phyloP scores from a whole-genome alignment of 208 protist genomes.

The Borovskyia barvae region DNA sequence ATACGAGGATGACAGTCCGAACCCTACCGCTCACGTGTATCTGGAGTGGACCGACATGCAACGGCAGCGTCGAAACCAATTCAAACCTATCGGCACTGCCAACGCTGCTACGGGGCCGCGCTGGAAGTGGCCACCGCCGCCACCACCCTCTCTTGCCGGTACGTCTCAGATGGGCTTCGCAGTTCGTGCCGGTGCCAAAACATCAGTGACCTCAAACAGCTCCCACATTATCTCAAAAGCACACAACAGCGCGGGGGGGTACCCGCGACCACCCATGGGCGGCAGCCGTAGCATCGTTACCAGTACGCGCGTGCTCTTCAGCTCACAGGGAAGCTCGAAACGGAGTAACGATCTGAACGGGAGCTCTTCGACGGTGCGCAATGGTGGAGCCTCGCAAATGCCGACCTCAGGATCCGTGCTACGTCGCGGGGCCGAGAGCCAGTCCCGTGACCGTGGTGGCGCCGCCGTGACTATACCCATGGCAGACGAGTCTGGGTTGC shows the following conservation, averaged over 20 bases:
- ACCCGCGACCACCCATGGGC: constrained; percentile 3
- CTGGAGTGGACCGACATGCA: constrained; percentile 20
- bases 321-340: constrained; percentile 7
- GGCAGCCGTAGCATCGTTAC: constrained; percentile 17
- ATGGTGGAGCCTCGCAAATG: no score
- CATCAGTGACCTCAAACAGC: no score
- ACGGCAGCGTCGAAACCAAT: constrained; percentile 5
- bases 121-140: no score
- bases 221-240: no score
- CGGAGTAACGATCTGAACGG: constrained; percentile 5
- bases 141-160: constrained; percentile 1
- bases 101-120: no score
- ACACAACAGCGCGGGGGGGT: background rate
- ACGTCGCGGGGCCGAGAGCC: constrained; percentile 7
- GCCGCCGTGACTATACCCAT: background rate
- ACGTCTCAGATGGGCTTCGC: no score
- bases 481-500: constrained; percentile 8
- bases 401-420: no score
- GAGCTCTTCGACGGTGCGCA: no score
- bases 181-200: no score
- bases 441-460: constrained; percentile 1
- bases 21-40: constrained; percentile 12
- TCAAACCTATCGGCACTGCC: background rate
- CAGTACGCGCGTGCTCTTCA: constrained; percentile 4
- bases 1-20: constrained; percentile 24